Conservation (phyloP, 305 asterid genomes). For the Striga hermonthica region DNA sequence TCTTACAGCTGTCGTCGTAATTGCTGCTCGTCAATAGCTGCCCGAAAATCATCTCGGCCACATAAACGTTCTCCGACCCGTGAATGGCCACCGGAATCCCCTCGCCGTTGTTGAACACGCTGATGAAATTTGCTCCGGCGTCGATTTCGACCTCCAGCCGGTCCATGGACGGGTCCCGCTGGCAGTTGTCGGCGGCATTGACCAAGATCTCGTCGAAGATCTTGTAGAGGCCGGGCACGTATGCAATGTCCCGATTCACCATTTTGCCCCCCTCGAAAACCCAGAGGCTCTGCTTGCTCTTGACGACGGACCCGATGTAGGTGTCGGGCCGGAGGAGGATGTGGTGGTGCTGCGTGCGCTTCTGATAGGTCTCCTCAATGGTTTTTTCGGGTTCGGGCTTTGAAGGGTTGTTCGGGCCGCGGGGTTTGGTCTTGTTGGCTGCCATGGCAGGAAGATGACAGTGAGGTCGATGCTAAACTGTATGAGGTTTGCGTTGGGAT, state of each 20-base stretch:
- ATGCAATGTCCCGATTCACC: slow-evolving; percentile 55
- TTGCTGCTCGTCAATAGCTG: slow-evolving; percentile 95
- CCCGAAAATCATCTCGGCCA: slow-evolving; percentile 92
- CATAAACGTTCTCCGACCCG: slow-evolving; percentile 90
- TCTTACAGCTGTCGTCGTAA: slow-evolving; percentile 81
- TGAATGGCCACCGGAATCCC: slow-evolving; percentile 94
- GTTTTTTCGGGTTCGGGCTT: slow-evolving; percentile 42
- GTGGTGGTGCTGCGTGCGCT: slow-evolving; percentile 91
- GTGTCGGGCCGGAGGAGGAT: slow-evolving; percentile 97
- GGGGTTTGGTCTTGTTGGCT: too few species aligned
- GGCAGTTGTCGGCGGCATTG: slow-evolving; percentile 90
- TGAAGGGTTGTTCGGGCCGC: too few species aligned
- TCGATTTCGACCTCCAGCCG: slow-evolving; percentile 69
- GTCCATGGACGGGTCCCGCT: slow-evolving; percentile 84
- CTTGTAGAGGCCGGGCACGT: slow-evolving; percentile 89
- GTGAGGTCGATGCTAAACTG: too few species aligned
- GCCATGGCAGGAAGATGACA: too few species aligned
- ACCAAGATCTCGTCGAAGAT: slow-evolving; percentile 91
- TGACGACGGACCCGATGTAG: slow-evolving; percentile 88
- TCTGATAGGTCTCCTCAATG: slow-evolving; percentile 88
- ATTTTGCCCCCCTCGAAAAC: slow-evolving; percentile 60
- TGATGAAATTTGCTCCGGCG: slow-evolving; percentile 54
- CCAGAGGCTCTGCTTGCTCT: slow-evolving; percentile 72
- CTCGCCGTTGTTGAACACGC: slow-evolving; percentile 84
- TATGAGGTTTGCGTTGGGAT: too few species aligned